Evolutionary conservation across 2,329 filamentous ascomycete species (phyloP), one percentile per base, ranked within the genome.

Genomic region (Alternaria novae-zelandiae): DNA sequence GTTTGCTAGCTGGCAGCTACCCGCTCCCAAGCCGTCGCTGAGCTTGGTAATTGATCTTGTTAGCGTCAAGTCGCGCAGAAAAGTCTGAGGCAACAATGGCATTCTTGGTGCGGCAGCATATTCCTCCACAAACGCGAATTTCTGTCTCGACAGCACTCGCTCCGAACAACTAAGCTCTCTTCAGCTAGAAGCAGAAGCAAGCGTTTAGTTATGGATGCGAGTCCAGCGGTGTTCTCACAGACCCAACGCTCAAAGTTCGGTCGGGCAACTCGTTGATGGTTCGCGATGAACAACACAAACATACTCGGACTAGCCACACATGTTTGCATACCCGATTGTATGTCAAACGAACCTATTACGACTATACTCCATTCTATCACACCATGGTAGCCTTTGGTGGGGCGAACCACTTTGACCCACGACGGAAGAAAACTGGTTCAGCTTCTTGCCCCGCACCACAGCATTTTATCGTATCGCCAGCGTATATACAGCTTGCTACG

Each of bases 11-110:
- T 57, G 47, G 49, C 36, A 53, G 17, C 51, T n/a, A 46, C 56
- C 45, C 54, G 60, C 49, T 55, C 49, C 55, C 61, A 60, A 68
- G 58, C 54, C 23, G 57, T 66, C 54, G 41, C 32, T 56, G 23
- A 13, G 53, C 64, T 66, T 66, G 54, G 49, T 41, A 41, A 28
- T 26, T 59, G 23, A 13, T 50, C 64, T 66, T 66, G 36, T 41
- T 50, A 53, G 46, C 30, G 26, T 54, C 43, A 46, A 23, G 26
- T 26, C 32, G 47, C 12, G 47, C 59, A 10, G 13, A 54, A 15
- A 20, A 12, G 36, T 41, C 54, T 45, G 25, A 20, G 23, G 41
- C 36, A 23, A 53, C 2, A 21, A 21, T 53, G 13, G 49, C n/a
- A 21, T 25, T 25, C 11, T 17, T 25, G 28, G 17, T 30, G 17